phyloP scores from a whole-genome alignment of 2,329 filamentous ascomycete species.

The Talaromyces sp. region DNA sequence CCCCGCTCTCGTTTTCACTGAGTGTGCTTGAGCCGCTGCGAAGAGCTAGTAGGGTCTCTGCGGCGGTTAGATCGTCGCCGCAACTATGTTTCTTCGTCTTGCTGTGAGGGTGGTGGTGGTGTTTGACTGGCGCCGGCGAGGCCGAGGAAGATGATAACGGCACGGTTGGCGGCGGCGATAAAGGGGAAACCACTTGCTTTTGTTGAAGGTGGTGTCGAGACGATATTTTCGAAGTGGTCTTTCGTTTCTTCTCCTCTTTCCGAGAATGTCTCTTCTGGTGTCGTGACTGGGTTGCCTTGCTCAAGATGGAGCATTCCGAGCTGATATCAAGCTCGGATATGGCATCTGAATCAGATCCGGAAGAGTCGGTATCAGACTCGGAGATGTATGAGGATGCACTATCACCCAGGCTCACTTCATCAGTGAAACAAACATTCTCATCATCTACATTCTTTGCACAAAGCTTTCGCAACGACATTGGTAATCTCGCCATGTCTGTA shows the following conservation, averaged over 20 bases:
- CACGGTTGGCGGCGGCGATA: not conserved
- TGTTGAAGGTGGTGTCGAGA: not conserved
- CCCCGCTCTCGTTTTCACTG: not conserved
- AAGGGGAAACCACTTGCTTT: not conserved
- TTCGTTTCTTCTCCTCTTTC: not conserved
- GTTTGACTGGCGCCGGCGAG: not conserved
- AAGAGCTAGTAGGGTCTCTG: slow-evolving; percentile 14
- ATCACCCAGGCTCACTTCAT: slow-evolving; percentile 22
- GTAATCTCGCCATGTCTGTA: not conserved
- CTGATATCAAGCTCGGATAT: not conserved
- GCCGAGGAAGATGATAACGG: slow-evolving; percentile 2
- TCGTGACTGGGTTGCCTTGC: not conserved
- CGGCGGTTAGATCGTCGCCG: slow-evolving; percentile 7
- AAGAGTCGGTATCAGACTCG: not conserved
- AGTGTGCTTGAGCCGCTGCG: slow-evolving; percentile 14
- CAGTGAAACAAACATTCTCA: slow-evolving; percentile 27
- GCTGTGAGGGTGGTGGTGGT: not conserved
- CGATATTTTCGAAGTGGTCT: not conserved
- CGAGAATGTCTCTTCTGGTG: not conserved
- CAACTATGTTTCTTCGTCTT: not conserved
- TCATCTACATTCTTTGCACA: not conserved
- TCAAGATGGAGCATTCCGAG: not conserved
- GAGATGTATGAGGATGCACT: not conserved
- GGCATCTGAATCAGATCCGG: not conserved
- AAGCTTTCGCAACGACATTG: not conserved